A percentile compares a stretch with the other conserved stretches of the same genome.
Conservation (phyloP, 2,329 filamentous ascomycete species). For the Tolypocladium tropicale region DNA sequence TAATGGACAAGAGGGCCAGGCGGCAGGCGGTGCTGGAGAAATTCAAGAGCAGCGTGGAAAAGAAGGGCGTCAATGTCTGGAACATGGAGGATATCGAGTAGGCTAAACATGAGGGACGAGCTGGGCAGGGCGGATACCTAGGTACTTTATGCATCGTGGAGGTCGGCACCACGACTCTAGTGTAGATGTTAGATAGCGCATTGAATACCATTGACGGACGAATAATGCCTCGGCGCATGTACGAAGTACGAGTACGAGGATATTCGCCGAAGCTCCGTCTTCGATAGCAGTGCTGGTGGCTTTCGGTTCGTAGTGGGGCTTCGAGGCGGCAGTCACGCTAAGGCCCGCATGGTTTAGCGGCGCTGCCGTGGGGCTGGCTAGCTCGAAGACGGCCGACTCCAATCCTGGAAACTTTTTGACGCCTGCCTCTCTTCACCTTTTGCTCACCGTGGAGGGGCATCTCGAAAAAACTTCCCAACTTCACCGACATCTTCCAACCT, state of each 20-base stretch:
- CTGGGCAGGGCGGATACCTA: neutral
- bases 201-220: neutral
- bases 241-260: too few species aligned
- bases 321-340: neutral
- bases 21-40: conserved; percentile 42
- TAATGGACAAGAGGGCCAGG: conserved; percentile 44
- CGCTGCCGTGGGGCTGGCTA: neutral
- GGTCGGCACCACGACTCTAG: neutral
- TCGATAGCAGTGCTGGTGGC: too few species aligned
- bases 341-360: neutral
- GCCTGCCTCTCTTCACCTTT: conserved; percentile 1
- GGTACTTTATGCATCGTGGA: neutral
- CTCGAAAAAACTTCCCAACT: conserved; percentile 1
- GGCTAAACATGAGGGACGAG: conserved; percentile 2
- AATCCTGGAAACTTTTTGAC: conserved; percentile 2
- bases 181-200: neutral
- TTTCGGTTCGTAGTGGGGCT: neutral
- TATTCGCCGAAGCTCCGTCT: too few species aligned
- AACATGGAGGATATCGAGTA: conserved; percentile 38
- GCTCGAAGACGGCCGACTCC: neutral
- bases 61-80: conserved; percentile 39
- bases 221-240: too few species aligned
- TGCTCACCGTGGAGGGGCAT: conserved; percentile 1
- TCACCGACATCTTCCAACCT: neutral
- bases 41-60: conserved; percentile 37